Conservation (phyloP, 805 yeast species). For the Lipomyces chichibuensis region DNA sequence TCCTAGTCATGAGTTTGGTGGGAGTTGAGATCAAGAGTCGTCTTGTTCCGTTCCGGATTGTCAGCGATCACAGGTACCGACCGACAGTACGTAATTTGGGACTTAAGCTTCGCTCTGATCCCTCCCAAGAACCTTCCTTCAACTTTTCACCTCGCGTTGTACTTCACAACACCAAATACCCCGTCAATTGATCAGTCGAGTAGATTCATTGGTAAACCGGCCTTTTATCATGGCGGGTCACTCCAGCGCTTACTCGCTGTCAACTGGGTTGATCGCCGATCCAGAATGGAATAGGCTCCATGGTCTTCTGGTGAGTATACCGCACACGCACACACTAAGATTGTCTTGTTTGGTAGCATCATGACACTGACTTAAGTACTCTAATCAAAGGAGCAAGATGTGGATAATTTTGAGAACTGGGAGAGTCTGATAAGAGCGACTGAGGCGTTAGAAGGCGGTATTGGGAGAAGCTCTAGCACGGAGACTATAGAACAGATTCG, state of each 20-base stretch:
- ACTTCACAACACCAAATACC: neutral
- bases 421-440: slow-evolving; percentile 42
- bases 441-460: slow-evolving; percentile 42
- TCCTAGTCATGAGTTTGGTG: neutral
- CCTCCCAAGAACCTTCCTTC: too few relatives aligned
- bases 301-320: slow-evolving; percentile 13
- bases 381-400: slow-evolving; percentile 33
- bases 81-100: neutral
- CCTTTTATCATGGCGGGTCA: slow-evolving; percentile 5
- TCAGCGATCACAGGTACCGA: neutral
- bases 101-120: neutral
- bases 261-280: slow-evolving; percentile 15
- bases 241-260: neutral
- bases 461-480: slow-evolving; percentile 40
- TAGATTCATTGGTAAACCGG: neutral
- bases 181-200: neutral
- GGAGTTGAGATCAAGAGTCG: neutral
- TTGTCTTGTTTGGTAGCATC: neutral
- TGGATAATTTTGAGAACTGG: slow-evolving; percentile 45
- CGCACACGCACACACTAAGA: neutral
- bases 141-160: neutral
- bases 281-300: slow-evolving; percentile 29
- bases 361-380: neutral
- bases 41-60: neutral
- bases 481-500: slow-evolving; percentile 39